Evolutionary conservation across 805 yeast species (phyloP).

Genomic region (Wickerhamomyces subpelliculosus): DNA sequence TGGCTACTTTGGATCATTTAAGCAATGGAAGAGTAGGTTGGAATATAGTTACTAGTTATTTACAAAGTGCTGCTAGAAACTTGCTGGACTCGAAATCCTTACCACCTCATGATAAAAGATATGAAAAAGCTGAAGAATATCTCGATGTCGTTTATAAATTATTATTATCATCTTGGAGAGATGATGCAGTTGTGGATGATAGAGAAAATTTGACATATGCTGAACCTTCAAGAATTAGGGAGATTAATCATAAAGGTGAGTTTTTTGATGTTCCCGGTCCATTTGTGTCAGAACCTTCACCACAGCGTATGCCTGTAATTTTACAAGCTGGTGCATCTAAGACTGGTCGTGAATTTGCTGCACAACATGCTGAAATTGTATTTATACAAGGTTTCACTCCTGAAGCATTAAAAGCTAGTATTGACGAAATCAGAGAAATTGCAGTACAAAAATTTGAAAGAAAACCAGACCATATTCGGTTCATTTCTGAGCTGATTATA

Average conservation of each 20-base stretch:
- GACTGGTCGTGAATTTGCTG: conserved; percentile 34
- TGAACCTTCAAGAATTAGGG: conserved; percentile 29
- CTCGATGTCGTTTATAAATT: conserved; percentile 29
- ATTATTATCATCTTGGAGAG: conserved; percentile 31
- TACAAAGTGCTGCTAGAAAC: conserved; percentile 32
- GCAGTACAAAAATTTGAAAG: conserved; percentile 32
- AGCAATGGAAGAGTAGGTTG: conserved; percentile 37
- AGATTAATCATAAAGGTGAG: conserved; percentile 33
- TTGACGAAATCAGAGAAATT: conserved; percentile 24
- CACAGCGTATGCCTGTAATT: conserved; percentile 37
- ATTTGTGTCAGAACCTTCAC: conserved; percentile 33
- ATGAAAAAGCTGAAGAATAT: conserved; percentile 31
- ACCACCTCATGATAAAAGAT: conserved; percentile 31
- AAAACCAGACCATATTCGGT: conserved; percentile 29
- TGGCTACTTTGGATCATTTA: conserved; percentile 34
- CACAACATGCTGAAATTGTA: conserved; percentile 36
- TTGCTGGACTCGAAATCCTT: conserved; percentile 26
- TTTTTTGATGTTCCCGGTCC: conserved; percentile 37
- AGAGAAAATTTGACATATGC: conserved; percentile 19
- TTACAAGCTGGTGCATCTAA: conserved; percentile 39
- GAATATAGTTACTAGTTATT: conserved; percentile 35
- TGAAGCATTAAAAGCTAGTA: conserved; percentile 21
- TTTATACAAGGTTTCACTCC: conserved; percentile 33
- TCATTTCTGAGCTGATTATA: conserved; percentile 29
- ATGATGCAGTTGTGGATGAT: conserved; percentile 22